Evolutionary conservation across 768 basidiomycete species (phyloP).

Genomic region (Boletus rex-veris): DNA sequence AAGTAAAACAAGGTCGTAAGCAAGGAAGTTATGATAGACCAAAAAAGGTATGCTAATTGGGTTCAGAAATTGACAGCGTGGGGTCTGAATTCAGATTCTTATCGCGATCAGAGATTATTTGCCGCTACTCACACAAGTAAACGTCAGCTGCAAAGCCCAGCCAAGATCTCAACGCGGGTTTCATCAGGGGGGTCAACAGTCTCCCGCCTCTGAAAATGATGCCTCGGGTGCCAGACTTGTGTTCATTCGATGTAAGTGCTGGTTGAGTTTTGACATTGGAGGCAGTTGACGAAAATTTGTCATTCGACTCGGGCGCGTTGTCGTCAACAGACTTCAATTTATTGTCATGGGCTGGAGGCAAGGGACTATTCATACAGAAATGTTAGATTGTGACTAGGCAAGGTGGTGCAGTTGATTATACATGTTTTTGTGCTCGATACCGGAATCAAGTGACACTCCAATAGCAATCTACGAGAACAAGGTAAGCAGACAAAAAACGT

Average conservation of each 20-base stretch:
- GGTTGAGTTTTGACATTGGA: not conserved
- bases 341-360: constrained; percentile 4
- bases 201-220: not conserved
- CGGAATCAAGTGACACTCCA: constrained; percentile 27
- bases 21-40: constrained; percentile 79
- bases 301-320: not conserved
- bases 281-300: not conserved
- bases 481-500: not conserved
- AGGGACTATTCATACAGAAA: constrained; percentile 19
- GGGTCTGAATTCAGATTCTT: constrained; percentile 3
- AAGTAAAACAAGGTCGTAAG: constrained; percentile 86
- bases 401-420: constrained; percentile 44
- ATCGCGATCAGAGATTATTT: not conserved
- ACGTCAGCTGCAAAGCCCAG: constrained; percentile 41
- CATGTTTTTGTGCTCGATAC: constrained; percentile 35
- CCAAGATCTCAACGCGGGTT: constrained; percentile 12
- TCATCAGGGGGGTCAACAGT: not conserved
- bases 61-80: not conserved
- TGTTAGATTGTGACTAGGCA: constrained; percentile 27
- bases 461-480: constrained; percentile 17
- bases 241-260: not conserved
- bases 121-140: constrained; percentile 49
- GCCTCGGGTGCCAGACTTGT: not conserved
- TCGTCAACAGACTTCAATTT: constrained; percentile 1
- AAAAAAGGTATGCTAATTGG: constrained; percentile 66